phyloP scores from a whole-genome alignment of 441 rosid species.

The Erodium texanum region DNA sequence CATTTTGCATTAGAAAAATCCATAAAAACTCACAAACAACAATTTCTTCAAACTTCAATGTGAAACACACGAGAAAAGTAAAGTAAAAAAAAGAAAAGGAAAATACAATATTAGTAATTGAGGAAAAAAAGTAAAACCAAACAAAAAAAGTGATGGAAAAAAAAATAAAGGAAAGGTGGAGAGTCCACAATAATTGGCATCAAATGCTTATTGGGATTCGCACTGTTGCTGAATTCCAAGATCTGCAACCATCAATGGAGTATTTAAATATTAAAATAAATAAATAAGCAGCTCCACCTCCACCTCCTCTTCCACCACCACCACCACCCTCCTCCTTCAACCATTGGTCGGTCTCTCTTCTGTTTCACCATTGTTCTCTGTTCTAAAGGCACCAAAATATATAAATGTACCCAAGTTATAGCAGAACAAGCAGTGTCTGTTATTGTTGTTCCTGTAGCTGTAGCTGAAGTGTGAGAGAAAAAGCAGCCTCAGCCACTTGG shows the following conservation, averaged over 20 bases:
- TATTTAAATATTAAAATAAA: no score
- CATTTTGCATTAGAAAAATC: no score
- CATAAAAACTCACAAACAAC: no score
- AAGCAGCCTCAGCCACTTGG: neutral
- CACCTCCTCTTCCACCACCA: no score
- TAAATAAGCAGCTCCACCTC: no score
- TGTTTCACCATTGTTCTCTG: no score
- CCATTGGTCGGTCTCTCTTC: neutral
- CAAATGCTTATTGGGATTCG: constrained; percentile 79
- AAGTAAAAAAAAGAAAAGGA: neutral
- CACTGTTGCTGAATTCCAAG: constrained; percentile 62
- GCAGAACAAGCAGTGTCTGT: neutral
- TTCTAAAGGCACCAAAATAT: no score
- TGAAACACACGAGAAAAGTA: neutral
- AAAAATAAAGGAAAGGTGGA: constrained; percentile 29
- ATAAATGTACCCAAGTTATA: no score
- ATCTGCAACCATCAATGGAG: constrained; percentile 14
- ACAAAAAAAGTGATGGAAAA: no score
- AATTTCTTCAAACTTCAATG: no score
- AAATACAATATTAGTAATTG: constrained; percentile 1
- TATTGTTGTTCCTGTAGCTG: neutral
- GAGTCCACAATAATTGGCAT: constrained; percentile 50
- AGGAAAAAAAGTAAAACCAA: neutral
- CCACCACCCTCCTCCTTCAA: neutral
- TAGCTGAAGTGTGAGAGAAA: neutral